Conservation (phyloP, 805 yeast genomes). For the Yamadazyma scolyti region DNA sequence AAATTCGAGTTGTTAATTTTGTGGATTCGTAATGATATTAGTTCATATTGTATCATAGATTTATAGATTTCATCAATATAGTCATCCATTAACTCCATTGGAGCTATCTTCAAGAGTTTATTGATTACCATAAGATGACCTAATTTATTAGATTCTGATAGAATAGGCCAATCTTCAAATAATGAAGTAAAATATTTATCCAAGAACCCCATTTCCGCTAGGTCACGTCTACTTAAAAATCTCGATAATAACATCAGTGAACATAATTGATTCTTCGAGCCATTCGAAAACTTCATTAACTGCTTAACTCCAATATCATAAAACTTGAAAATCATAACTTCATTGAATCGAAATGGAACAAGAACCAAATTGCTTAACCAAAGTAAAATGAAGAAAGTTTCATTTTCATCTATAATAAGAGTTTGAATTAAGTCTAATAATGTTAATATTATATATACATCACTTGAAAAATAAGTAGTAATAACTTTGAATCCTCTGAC, state of each 20-base stretch:
- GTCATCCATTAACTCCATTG: constrained; percentile 1
- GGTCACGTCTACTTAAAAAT: constrained; percentile 49
- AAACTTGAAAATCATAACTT: constrained; percentile 29
- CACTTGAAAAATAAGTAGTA: constrained; percentile 56
- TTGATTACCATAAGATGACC: constrained; percentile 42
- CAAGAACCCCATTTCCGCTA: constrained; percentile 17
- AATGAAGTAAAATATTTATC: constrained; percentile 15
- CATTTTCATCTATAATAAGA: constrained; percentile 12
- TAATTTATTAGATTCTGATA: constrained; percentile 14
- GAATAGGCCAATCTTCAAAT: constrained; percentile 14
- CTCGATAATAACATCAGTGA: constrained; percentile 51
- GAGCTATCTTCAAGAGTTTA: constrained; percentile 25
- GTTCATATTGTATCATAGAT: constrained; percentile 12
- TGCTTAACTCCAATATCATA: constrained; percentile 28
- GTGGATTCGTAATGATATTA: constrained; percentile 1
- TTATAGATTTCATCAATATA: constrained; percentile 1
- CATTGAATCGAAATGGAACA: constrained; percentile 66
- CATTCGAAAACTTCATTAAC: constrained; percentile 27
- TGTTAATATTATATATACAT: constrained; percentile 46
- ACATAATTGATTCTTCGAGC: constrained; percentile 58
- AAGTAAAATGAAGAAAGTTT: constrained; percentile 43
- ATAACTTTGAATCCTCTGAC: constrained; percentile 63
- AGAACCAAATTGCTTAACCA: constrained; percentile 72
- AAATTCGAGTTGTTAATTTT: constrained; percentile 6
- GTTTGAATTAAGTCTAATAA: constrained; percentile 14